Evolutionary conservation across 2,329 filamentous ascomycete genomes (phyloP), one percentile per base, ranked within the genome.

Genomic region (Hymenoscyphus fructigenus): DNA sequence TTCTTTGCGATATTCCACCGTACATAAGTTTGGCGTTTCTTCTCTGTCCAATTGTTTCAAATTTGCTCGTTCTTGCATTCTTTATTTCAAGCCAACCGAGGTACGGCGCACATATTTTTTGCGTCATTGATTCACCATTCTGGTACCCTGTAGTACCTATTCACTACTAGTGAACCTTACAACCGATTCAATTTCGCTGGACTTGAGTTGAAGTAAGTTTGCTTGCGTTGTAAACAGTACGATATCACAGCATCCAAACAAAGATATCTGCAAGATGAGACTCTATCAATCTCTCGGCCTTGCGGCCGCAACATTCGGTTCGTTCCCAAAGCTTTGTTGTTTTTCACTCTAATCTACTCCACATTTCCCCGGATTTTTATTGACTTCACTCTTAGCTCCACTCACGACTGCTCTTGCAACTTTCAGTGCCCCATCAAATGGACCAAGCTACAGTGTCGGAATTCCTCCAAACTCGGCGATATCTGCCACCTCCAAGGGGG

Each of bases 401-500:
- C 59, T 65, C 32, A 53, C 55, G 17, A 55, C 62, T 12, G 58
- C 70, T 3, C 65, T 72, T 32, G 66, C 66, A 57, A 68, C 69
- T n/a, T 74, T 66, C 63, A 65, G 67, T 3, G 6, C 50, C 23
- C 28, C 64, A 38, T 57, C 50, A 17, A 63, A 62, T 15, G 69
- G 66, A 9, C 68, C 69, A 26, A 64, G 65, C 7, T 74, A 71
- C 65, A 61, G 62, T 3, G 65, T 74, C 10, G 72, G 68, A 3
- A 65, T 74, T n/a, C 67, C 73, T 3, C 64, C 69, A 9, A 62
- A 59, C 38, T 68, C 70, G 15, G 57, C 66, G 6, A 86, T 85
- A 6, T 81, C 81, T 1, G 79, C 78, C 6, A 80, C 80, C 9
- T 81, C 81, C 7, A 78, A 72, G 29, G 84, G 85, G 17, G 81